Base-by-base conservation (phyloP, 1,284 basidiomycete genomes). In the Omphalotus olearius region DNA sequence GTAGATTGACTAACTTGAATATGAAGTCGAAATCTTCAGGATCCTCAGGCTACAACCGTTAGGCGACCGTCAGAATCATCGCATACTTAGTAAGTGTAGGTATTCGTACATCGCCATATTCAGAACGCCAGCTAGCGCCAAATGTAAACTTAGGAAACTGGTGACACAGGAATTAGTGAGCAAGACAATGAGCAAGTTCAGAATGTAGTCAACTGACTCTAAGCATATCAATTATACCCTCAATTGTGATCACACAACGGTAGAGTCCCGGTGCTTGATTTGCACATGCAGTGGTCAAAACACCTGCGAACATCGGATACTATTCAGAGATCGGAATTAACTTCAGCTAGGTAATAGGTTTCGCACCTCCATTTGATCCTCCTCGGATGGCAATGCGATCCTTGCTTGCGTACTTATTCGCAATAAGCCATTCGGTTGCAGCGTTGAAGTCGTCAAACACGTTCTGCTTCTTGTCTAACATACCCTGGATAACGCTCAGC, bases 391-490 rank as follows among this genome's bases (percentile, higher is more conserved):
- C 44, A 11, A 45, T 26, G 6, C 16, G 17, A 10, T 33, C 16
- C 20, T 35, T 35, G 5, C 30, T 28, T 11, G 44, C 44, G 33
- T 45, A 45, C 3, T 45, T 28, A 9, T 45, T 45, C 16, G 26
- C 44, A 16, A 45, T 16, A 35, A 45, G 44, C 44, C 44, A 45
- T 33, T 45, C 28, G 17, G 44, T n/a, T 35, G 28, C 44, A 13
- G 44, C 44, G 17, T 45, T 45, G 44, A 45, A 33, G 16, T 45
- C 44, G 44, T 45, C 44, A 23, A 45, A 45, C 5, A 45, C 44
- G 14, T 45, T 45, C 26, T 45, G 44, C n/a, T 45, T 45, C 44
- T 45, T 45, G 28, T 45, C 44, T 26, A 45, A 9, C 44, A 45
- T 45, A 14, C 44, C 44, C 44, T 45, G 28, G 11, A 45, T 9